phyloP scores from a whole-genome alignment of 495 filamentous ascomycete genomes.

The Talaromyces liani region DNA sequence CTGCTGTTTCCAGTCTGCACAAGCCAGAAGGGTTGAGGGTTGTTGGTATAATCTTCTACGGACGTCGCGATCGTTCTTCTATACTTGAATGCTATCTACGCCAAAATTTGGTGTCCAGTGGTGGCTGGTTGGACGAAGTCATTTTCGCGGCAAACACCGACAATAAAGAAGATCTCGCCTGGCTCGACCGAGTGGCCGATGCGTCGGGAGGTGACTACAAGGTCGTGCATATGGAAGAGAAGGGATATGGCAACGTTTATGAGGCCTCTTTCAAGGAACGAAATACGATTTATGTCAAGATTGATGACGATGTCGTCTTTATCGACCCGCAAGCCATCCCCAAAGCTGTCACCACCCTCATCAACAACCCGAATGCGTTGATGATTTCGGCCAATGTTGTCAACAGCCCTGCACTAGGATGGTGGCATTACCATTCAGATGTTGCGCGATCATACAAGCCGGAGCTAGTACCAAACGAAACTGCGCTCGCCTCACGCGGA shows the following conservation, averaged over 20 bases:
- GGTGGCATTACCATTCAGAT: constrained; percentile 30
- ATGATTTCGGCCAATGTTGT: constrained; percentile 36
- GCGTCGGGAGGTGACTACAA: constrained; percentile 4
- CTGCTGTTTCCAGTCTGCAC: constrained; percentile 12
- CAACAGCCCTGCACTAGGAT: constrained; percentile 29
- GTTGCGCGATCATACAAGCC: constrained; percentile 31
- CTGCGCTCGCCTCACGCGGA: not conserved
- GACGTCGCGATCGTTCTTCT: constrained; percentile 29
- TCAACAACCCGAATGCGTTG: constrained; percentile 26
- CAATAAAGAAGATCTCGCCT: constrained; percentile 28
- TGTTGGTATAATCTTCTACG: constrained; percentile 40
- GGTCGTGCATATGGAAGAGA: constrained; percentile 3
- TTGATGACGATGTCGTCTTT: constrained; percentile 38
- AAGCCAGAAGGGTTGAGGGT: constrained; percentile 29
- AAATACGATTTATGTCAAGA: constrained; percentile 34
- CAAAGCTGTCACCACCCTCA: constrained; percentile 27
- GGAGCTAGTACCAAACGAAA: constrained; percentile 18
- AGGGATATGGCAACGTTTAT: constrained; percentile 24
- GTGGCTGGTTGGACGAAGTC: constrained; percentile 42
- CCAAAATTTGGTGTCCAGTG: constrained; percentile 38
- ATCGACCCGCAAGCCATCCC: constrained; percentile 34
- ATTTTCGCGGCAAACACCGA: constrained; percentile 37
- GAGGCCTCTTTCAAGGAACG: constrained; percentile 22
- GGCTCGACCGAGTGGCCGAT: constrained; percentile 16
- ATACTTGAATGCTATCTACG: constrained; percentile 43